A percentile compares a stretch with the other conserved stretches of the same genome.
Conservation (phyloP, 2,329 filamentous ascomycete species). For the Ceratocystis huliohia region DNA sequence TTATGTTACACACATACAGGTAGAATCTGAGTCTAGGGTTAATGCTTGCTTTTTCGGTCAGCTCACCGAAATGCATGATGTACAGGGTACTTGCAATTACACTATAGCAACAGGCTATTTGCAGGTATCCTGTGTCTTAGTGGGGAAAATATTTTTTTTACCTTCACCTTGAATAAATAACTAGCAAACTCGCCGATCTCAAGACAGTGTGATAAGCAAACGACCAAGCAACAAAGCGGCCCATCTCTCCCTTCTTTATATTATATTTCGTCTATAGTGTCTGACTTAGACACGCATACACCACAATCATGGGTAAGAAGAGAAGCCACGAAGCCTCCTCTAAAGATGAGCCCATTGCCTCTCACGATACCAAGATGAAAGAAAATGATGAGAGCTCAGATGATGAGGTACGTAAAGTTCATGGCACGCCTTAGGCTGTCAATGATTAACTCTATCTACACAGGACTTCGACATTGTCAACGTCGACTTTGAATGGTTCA, state of each 20-base stretch:
- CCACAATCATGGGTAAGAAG: constrained; percentile 37
- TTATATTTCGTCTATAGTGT: neutral
- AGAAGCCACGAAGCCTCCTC: constrained; percentile 37
- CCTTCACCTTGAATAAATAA: neutral
- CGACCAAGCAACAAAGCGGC: neutral
- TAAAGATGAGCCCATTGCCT: constrained; percentile 34
- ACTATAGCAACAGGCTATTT: neutral
- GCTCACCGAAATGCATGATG: neutral
- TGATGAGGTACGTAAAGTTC: constrained; percentile 35
- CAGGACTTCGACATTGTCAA: constrained; percentile 86
- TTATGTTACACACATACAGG: neutral
- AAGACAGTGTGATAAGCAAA: neutral
- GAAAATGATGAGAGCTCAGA: constrained; percentile 37
- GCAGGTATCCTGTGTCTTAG: neutral
- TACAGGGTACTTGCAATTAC: neutral
- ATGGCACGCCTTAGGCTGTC: constrained; percentile 15
- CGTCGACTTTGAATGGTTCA: constrained; percentile 98
- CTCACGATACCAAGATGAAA: constrained; percentile 36
- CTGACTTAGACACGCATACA: neutral
- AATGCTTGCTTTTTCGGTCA: neutral
- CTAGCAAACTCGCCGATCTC: neutral
- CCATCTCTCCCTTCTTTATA: neutral
- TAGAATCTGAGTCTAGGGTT: neutral
- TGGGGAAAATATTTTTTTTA: constrained; percentile 4
- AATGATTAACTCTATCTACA: constrained; percentile 19